Evolutionary conservation across 257 asterid species (phyloP), one percentile per base, ranked within the genome.

Genomic region (Penstemon eatonii): DNA sequence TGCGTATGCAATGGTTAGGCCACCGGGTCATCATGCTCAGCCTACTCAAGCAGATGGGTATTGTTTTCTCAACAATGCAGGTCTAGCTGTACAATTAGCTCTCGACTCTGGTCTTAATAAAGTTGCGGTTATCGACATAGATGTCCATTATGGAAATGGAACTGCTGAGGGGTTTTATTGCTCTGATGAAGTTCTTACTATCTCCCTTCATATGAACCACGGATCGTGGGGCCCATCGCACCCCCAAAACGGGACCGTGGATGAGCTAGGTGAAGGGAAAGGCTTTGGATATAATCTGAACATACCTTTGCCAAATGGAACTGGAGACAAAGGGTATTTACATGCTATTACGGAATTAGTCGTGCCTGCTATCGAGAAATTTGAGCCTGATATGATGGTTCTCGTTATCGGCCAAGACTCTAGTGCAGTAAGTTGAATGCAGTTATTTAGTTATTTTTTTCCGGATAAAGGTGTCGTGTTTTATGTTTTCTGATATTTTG

Each of bases 151-250:
- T 44, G 99, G 97, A 41, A 90, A 93, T 50, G 96, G 99, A 63
- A 90, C 96, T 54, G 99, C 99, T 0, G 88, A 87, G 81, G 97
- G 99, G 4, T 90, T 88, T 75, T 90, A 82, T 71, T 62, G 66
- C 43, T 82, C 95, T 5, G 78, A 85, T 60, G 79, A 73, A 69
- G 96, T 90, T 50, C 96, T 93, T 33, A 87, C 99, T 0, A 74
- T 90, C 44, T 90, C 99, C 11, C 90, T 93, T 55, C 99, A 93
- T 65, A 93, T 93, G 99, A 85, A 88, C 70, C 99, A 90, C 56
- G 97, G 96, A 63, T 88, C 97, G 4, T 93, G 99, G 97, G 99
- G 99, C n/a, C 86, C 96, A 7, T 88, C 97, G 12, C 97, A 93
- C 84, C 96, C 95, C 0, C 97, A 93, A 66, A 77, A 51, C 37